Percentiles rank a stretch among this genome's conserved stretches.
These are phyloP conservation scores for Cetraspora pellucida DNA, from an alignment of 192 early-diverging fungal species.

Conservation along the genomic window DNA sequence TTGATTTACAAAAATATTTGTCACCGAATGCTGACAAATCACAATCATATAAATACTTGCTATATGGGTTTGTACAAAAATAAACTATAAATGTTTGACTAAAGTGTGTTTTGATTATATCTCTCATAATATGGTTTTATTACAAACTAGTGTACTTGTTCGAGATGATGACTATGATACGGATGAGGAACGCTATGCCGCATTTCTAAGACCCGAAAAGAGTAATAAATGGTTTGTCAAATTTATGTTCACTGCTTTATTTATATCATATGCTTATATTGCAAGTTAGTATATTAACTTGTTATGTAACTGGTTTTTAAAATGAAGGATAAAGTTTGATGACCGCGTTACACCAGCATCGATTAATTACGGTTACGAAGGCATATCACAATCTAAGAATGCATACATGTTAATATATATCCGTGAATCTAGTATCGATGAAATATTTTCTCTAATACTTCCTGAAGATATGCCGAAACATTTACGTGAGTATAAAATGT, in stretches of 20 bases:
- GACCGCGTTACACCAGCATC: conserved; percentile 90
- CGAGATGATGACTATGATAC: conserved; percentile 91
- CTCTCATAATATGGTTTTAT: not conserved
- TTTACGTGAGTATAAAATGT: conserved; percentile 47
- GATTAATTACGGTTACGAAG: conserved; percentile 93
- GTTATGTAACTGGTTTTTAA: not conserved
- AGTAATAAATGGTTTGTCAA: conserved; percentile 70
- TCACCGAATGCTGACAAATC: conserved; percentile 62
- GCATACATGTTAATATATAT: conserved; percentile 99
- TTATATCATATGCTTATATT: not conserved
- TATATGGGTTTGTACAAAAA: conserved; percentile 72
- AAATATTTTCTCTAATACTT: conserved; percentile 68
- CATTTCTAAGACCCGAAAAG: conserved; percentile 78
- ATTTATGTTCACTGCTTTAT: not conserved
- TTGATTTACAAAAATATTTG: conserved; percentile 87
- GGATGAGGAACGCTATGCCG: conserved; percentile 89
- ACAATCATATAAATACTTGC: conserved; percentile 72
- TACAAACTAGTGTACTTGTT: conserved; percentile 75
- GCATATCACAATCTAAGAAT: conserved; percentile 85
- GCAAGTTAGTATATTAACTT: no score
- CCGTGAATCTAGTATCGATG: conserved; percentile 71
- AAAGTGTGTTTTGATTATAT: not conserved
- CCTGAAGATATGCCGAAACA: conserved; percentile 81
- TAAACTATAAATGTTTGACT: not conserved
- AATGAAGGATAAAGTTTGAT: conserved; percentile 78